These are phyloP conservation scores for Leptosphaerulina australis DNA, from an alignment of 2,329 filamentous ascomycete genomes.

Conservation along the genomic window DNA sequence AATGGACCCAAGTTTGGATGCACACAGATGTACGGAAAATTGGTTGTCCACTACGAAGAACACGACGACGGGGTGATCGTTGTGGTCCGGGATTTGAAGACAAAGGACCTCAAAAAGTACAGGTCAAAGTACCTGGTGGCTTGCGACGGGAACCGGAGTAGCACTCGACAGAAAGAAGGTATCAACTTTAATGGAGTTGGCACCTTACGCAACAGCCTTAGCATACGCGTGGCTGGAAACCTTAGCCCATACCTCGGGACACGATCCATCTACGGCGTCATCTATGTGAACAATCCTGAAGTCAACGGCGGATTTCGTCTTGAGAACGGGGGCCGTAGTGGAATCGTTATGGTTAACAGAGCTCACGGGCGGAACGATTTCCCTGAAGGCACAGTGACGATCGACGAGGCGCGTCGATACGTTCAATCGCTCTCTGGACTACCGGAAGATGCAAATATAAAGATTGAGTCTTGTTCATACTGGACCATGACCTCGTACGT, in stretches of 20 bases:
- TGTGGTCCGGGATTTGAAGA: neutral
- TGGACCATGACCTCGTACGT: conserved; percentile 3
- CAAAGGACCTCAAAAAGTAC: neutral
- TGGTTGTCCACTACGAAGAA: conserved; percentile 7
- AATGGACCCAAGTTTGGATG: neutral
- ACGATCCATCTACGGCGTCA: neutral
- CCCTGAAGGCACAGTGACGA: neutral
- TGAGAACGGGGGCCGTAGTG: neutral
- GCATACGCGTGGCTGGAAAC: neutral
- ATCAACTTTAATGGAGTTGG: conserved; percentile 3
- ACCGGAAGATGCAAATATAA: neutral
- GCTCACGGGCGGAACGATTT: neutral
- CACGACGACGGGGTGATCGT: neutral
- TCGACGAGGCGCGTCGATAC: neutral
- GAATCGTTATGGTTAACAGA: neutral
- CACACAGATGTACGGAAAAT: neutral
- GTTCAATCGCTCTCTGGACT: neutral
- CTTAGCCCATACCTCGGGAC: neutral
- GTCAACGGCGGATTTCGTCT: neutral
- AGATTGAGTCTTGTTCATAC: neutral
- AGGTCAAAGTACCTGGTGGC: conserved; percentile 5
- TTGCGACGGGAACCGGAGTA: conserved; percentile 7
- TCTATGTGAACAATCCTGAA: neutral
- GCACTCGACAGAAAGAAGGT: neutral
- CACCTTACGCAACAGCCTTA: neutral